Conservation (phyloP, 805 yeast genomes). For the Hemisphaericaspora nanyangensis region DNA sequence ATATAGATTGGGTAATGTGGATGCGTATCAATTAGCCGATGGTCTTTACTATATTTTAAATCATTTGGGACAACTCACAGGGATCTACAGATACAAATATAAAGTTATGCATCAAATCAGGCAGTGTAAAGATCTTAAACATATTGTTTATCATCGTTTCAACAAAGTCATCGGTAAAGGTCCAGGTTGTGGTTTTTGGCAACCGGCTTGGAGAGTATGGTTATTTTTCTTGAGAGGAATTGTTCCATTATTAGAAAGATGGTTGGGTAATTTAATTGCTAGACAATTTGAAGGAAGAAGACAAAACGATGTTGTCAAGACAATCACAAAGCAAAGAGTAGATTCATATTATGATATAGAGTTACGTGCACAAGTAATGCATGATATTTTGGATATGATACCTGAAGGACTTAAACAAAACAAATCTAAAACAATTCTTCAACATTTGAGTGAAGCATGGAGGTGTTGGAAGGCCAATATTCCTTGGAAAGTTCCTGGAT, state of each 20-base stretch:
- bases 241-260: conserved; percentile 86
- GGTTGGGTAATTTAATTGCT: conserved; percentile 88
- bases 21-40: conserved; percentile 92
- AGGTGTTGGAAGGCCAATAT: conserved; percentile 99
- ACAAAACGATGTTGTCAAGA: conserved; percentile 86
- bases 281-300: conserved; percentile 96
- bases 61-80: conserved; percentile 94
- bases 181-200: conserved; percentile 99
- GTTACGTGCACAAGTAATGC: conserved; percentile 89
- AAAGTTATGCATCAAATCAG: conserved; percentile 98
- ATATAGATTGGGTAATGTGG: conserved; percentile 82
- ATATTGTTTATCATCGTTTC: conserved; percentile 81
- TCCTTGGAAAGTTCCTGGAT: conserved; percentile 96
- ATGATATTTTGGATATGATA: conserved; percentile 93
- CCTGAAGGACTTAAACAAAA: conserved; percentile 90
- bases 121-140: conserved; percentile 93
- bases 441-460: conserved; percentile 98
- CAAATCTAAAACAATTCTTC: conserved; percentile 81
- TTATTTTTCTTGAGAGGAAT: conserved; percentile 85
- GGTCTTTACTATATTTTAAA: conserved; percentile 87
- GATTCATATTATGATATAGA: conserved; percentile 95
- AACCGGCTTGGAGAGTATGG: conserved; percentile 99
- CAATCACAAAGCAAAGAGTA: conserved; percentile 91
- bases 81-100: conserved; percentile 94
- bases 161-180: conserved; percentile 91